phyloP scores from a whole-genome alignment of 805 yeast genomes.

The Candida schatavii region DNA sequence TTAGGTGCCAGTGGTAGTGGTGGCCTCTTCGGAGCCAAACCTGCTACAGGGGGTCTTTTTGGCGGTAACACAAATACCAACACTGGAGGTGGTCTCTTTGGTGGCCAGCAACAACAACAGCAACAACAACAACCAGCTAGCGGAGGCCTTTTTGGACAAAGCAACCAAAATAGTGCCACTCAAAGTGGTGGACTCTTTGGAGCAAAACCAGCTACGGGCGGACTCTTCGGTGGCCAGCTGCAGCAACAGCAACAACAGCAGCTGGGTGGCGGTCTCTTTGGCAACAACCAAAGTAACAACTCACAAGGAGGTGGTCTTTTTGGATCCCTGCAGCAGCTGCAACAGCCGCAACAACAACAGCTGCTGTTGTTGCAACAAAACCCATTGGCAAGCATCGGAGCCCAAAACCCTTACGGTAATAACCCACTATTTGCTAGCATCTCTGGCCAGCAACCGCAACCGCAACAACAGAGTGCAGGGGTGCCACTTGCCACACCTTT shows the following conservation, averaged over 20 bases:
- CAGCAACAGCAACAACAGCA: constrained; percentile 5
- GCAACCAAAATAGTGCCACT: constrained; percentile 14
- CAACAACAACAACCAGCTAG: constrained; percentile 21
- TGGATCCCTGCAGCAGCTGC: constrained; percentile 23
- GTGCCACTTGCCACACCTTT: constrained; percentile 28
- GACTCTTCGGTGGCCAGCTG: constrained; percentile 22
- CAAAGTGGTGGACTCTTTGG: constrained; percentile 10
- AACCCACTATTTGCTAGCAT: constrained; percentile 62
- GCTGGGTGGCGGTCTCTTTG: constrained; percentile 8
- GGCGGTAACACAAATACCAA: constrained; percentile 32
- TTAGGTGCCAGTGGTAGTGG: constrained; percentile 15
- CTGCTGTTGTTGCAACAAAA: constrained; percentile 21
- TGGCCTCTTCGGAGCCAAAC: constrained; percentile 9
- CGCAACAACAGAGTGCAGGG: constrained; percentile 8
- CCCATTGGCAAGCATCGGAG: constrained; percentile 26
- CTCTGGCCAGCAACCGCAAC: constrained; percentile 20
- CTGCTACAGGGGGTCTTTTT: constrained; percentile 40
- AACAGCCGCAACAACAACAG: constrained; percentile 23
- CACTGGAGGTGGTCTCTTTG: constrained; percentile 21
- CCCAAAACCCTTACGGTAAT: constrained; percentile 71
- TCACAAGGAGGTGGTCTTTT: constrained; percentile 12
- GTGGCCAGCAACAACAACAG: constrained; percentile 13
- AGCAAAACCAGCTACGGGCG: constrained; percentile 18
- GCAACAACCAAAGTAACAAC: constrained; percentile 14
- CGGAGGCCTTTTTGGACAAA: constrained; percentile 16